These are phyloP conservation scores for Silene latifolia DNA, from an alignment of 148 eudicot species.

Conservation along the genomic window DNA sequence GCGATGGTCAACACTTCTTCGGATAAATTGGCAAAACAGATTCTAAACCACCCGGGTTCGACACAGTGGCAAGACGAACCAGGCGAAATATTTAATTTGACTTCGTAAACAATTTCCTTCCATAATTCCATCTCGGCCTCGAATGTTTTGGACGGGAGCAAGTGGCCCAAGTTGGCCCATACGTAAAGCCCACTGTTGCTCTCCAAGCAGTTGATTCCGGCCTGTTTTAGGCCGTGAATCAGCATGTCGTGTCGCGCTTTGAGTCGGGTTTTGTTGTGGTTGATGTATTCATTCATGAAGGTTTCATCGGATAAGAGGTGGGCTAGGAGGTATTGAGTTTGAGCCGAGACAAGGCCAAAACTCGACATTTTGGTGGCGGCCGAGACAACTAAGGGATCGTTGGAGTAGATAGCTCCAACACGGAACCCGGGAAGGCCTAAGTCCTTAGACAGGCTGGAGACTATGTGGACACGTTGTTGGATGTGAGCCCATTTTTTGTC, in stretches of 20 bases:
- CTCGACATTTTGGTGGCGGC: constrained; percentile 90
- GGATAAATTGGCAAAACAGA: constrained; percentile 70
- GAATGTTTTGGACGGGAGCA: constrained; percentile 43
- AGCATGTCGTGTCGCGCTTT: constrained; percentile 35
- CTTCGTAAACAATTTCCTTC: constrained; percentile 58
- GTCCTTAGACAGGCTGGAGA: constrained; percentile 72
- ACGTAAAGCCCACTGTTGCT: constrained; percentile 65
- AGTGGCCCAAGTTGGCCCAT: constrained; percentile 74
- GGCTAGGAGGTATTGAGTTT: constrained; percentile 65
- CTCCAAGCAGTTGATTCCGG: constrained; percentile 52
- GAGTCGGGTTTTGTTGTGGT: constrained; percentile 43
- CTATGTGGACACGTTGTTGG: constrained; percentile 52
- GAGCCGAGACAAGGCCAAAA: constrained; percentile 71
- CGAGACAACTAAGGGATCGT: constrained; percentile 44
- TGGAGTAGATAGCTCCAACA: constrained; percentile 69
- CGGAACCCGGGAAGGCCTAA: constrained; percentile 77
- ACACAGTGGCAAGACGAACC: constrained; percentile 75
- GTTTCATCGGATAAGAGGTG: constrained; percentile 53
- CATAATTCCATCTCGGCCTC: constrained; percentile 69
- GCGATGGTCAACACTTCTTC: constrained; percentile 49
- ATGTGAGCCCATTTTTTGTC: constrained; percentile 32
- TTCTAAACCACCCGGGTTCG: constrained; percentile 85
- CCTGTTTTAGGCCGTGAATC: constrained; percentile 39
- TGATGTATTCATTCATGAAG: constrained; percentile 42
- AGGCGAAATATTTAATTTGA: constrained; percentile 63